Percentiles rank a stretch among this genome's conserved stretches.
phyloP scores from a whole-genome alignment of 2,329 filamentous ascomycete genomes.

The Ceratocystis huliohia region DNA sequence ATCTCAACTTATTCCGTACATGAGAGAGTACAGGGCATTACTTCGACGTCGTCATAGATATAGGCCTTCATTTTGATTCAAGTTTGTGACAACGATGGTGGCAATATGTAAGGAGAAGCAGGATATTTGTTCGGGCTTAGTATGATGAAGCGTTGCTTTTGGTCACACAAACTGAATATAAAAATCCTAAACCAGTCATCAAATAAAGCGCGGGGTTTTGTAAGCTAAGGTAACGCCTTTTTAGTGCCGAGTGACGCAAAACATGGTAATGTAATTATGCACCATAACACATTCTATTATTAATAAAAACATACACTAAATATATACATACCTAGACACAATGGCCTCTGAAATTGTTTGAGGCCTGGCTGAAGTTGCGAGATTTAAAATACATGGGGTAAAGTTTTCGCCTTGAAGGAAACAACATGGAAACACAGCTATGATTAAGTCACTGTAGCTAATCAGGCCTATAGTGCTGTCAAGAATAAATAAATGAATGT shows the following conservation, averaged over 20 bases:
- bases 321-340: no score
- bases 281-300: no score
- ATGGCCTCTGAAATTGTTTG: no score
- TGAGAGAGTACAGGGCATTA: constrained; percentile 28
- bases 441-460: no score
- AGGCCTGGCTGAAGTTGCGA: no score
- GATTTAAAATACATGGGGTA: no score
- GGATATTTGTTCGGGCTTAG: neutral
- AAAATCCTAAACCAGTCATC: neutral
- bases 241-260: constrained; percentile 13
- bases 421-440: no score
- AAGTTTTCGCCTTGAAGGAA: no score
- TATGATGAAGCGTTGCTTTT: neutral
- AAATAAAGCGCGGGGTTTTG: constrained; percentile 6
- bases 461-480: no score
- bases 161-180: constrained; percentile 1
- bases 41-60: constrained; percentile 42
- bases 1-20: constrained; percentile 3
- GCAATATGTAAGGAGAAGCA: neutral
- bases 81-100: neutral
- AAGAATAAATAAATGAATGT: no score
- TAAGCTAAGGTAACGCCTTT: constrained; percentile 9
- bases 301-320: no score
- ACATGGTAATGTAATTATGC: neutral
- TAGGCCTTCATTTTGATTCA: constrained; percentile 42